Evolutionary conservation across 495 filamentous ascomycete species (phyloP), one percentile per base, ranked within the genome.

Genomic region (Bacidia rubella): DNA sequence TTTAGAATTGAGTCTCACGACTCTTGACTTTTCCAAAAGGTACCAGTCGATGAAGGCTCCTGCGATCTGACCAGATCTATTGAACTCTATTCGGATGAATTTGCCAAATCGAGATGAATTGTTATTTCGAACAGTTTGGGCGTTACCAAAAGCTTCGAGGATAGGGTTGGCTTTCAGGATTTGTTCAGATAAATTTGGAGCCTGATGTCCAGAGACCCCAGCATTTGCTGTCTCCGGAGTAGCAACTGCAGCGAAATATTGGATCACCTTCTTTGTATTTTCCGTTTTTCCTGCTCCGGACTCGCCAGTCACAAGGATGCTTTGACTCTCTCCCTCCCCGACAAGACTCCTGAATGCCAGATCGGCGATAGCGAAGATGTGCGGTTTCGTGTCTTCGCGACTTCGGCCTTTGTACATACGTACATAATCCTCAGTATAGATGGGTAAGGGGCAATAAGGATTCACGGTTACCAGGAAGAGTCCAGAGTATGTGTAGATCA

Each of bases 11-110:
- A 95, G 78, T 40, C 82, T 83, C 19, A 97, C 89, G 5, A 99
- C 93, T 46, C 93, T 77, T 2, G 92, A 97, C 63, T 99, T 99
- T 61, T 99, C 93, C 11, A 99, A 67, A 0, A 99, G 74, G 67
- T 97, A 97, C 93, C 93, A 99, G 64, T 99, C 89, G 44, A 99
- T 95, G 68, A 83, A 96, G 23, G 93, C 93, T 12, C 93, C 93
- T 27, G 84, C 88, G 54, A 99, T 97, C 32, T 93, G 86, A 11
- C 93, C 93, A 35, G 81, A 79, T 27, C 87, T 77, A 11, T 82
- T 88, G 64, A 99, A 96, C 62, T 96, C 87, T 60, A 99, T 97
- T 38, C 93, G 76, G 64, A 99, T 99, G 65, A 99, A 99, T 68
- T 99, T 99, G 55, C 93, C 93, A 65, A 99, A 99, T 51, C 93